phyloP scores from a whole-genome alignment of 306 rosid genomes.

The Cercis canadensis region DNA sequence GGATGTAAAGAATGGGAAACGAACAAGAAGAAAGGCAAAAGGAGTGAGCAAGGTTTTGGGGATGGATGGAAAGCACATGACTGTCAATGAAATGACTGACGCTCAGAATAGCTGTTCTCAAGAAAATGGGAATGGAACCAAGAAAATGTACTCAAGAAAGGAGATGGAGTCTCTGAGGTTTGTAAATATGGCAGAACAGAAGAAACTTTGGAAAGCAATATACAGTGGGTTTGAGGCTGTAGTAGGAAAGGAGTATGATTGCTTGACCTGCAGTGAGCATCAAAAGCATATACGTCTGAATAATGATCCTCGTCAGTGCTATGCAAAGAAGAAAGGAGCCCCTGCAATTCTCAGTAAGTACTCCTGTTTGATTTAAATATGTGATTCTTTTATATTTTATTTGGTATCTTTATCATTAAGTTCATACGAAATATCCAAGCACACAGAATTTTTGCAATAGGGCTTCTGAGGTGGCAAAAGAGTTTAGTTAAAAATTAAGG shows the following conservation, averaged over 20 bases:
- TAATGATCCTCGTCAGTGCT: constrained; percentile 38
- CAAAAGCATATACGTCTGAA: constrained; percentile 38
- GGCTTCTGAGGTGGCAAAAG: not conserved
- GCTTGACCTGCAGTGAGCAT: constrained; percentile 45
- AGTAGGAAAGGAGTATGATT: constrained; percentile 68
- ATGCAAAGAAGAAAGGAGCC: constrained; percentile 45
- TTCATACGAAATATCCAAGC: not conserved
- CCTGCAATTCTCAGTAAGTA: constrained; percentile 52
- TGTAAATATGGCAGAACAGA: constrained; percentile 55
- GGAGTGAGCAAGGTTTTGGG: constrained; percentile 24
- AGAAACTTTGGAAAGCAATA: constrained; percentile 61
- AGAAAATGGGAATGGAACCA: constrained; percentile 36
- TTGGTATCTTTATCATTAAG: not conserved
- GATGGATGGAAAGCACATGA: constrained; percentile 24
- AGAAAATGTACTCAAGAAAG: constrained; percentile 58
- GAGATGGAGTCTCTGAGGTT: constrained; percentile 74
- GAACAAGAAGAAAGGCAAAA: constrained; percentile 44
- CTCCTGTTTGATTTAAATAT: not conserved
- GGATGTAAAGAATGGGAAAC: constrained; percentile 42
- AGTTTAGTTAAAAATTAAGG: not conserved
- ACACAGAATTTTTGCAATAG: not conserved
- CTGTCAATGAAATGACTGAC: constrained; percentile 14
- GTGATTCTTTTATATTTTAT: not conserved
- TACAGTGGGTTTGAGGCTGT: constrained; percentile 49
- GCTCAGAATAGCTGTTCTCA: not conserved